Percentiles rank a stretch among this genome's conserved stretches.
Evolutionary conservation across 192 early-diverging fungal genomes (phyloP).

Genomic region (Diversispora eburnea): DNA sequence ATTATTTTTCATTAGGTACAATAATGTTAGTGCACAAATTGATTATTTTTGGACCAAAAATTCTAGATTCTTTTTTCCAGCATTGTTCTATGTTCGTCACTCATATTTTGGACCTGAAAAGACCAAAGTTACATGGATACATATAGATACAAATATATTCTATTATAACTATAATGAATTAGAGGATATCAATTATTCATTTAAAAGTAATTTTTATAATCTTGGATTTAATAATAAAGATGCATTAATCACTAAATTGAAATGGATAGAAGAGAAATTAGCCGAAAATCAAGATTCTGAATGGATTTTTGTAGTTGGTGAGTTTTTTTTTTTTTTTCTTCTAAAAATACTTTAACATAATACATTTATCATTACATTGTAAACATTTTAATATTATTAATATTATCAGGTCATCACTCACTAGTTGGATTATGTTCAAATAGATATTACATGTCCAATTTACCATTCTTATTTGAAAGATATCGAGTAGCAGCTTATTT

Average conservation of each 20-base stretch:
- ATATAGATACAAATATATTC: slow-evolving; percentile 24
- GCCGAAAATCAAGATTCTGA: slow-evolving; percentile 4
- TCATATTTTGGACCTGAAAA: background rate
- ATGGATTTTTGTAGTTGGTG: slow-evolving; percentile 28
- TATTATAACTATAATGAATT: background rate
- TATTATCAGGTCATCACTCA: slow-evolving; percentile 20
- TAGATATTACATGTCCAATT: background rate
- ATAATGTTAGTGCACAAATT: slow-evolving; percentile 21
- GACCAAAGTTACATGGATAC: slow-evolving; percentile 14
- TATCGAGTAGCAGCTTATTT: slow-evolving; percentile 25
- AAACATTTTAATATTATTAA: background rate
- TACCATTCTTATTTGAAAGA: slow-evolving; percentile 4
- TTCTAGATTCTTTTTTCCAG: slow-evolving; percentile 16
- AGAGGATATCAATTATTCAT: background rate
- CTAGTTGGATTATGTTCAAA: slow-evolving; percentile 9
- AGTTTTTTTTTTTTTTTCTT: background rate
- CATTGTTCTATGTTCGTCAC: slow-evolving; percentile 22
- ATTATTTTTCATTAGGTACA: slow-evolving; percentile 18
- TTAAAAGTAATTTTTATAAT: background rate
- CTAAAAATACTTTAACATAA: no score
- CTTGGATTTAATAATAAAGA: background rate
- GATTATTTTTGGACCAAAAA: slow-evolving; percentile 16
- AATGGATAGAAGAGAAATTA: slow-evolving; percentile 26
- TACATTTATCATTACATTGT: no score
- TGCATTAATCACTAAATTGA: slow-evolving; percentile 12